A percentile compares a stretch with the other conserved stretches of the same genome.
Conservation (phyloP, 108 stramenopile genomes). For the Pseudonitzschia multistriata region DNA sequence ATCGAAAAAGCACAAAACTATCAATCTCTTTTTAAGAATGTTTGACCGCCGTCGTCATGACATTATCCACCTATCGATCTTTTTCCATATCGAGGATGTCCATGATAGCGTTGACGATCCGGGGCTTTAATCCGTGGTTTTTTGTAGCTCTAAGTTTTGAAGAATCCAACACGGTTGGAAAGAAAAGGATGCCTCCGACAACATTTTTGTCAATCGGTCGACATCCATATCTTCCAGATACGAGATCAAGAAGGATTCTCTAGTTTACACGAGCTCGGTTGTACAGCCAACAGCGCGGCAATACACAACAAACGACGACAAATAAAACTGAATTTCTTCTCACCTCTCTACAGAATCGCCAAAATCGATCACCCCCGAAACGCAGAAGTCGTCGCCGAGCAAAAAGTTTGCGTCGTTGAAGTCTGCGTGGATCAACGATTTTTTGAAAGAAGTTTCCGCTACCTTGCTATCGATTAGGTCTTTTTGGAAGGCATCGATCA, state of each 20-base stretch:
- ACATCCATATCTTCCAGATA: slow-evolving; percentile 40
- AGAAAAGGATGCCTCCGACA: slow-evolving; percentile 74
- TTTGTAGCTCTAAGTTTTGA: slow-evolving; percentile 88
- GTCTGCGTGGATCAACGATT: slow-evolving; percentile 46
- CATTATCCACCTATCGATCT: slow-evolving; percentile 32
- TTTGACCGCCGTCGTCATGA: slow-evolving; percentile 85
- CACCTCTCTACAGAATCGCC: slow-evolving; percentile 87
- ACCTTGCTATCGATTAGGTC: slow-evolving; percentile 48
- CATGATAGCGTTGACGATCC: slow-evolving; percentile 91
- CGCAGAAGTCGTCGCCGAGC: slow-evolving; percentile 46
- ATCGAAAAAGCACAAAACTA: neutral
- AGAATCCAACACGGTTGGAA: slow-evolving; percentile 59
- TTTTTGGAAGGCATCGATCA: slow-evolving; percentile 67
- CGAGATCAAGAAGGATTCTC: slow-evolving; percentile 51
- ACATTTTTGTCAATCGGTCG: slow-evolving; percentile 81
- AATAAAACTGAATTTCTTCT: slow-evolving; percentile 16
- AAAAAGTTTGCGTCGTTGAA: slow-evolving; percentile 91
- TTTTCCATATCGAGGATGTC: slow-evolving; percentile 28
- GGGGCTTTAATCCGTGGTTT: slow-evolving; percentile 91
- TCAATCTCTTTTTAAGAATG: slow-evolving; percentile 32
- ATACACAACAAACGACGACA: neutral
- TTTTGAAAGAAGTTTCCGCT: slow-evolving; percentile 22
- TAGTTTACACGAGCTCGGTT: slow-evolving; percentile 52
- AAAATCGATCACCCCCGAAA: slow-evolving; percentile 88
- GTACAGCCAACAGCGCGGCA: neutral